Evolutionary conservation across 2,329 filamentous ascomycete species (phyloP), one percentile per base, ranked within the genome.

Genomic region (Aspergillus novofumigatus): DNA sequence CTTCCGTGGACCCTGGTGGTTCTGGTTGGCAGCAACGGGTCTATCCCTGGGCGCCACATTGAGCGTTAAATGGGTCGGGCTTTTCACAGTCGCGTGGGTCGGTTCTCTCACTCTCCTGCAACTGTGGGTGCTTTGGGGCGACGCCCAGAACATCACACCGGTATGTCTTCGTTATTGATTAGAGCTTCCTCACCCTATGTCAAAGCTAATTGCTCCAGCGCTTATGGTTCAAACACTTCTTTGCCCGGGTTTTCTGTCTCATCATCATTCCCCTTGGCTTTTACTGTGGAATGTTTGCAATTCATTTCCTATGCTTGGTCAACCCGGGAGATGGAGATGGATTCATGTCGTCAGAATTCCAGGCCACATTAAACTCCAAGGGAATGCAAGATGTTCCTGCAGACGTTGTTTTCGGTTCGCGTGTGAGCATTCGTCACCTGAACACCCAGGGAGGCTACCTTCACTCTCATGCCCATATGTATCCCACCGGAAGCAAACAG

Each of bases 261-360:
- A 92, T 99, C 64, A 80, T 96, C 65, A 90, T 99, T 64, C 94
- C 94, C 6, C 65, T 89, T 26, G 86, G 86, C 38, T 96, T 99
- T 78, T 99, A 99, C 80, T 88, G 97, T 81, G 88, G 85, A 69
- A 96, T 97, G 90, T 99, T 99, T 70, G 92, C 86, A 53, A 95
- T 99, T 68, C 94, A 99, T 80, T 99, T 99, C 77, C 66, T 92
- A 65, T 95, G 91, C 80, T 83, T 99, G 45, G 85, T 88, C 59
- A 99, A 99, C 77, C 94, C 94, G 28, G 94, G 94, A 59, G 94
- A 99, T 53, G 94, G 94, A 54, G 94, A 99, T 75, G 94, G 94
- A 55, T 99, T 99, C 81, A 99, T 99, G 94, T 97, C 92, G 71
- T 96, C 93, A 55, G 94, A 99, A 72, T 99, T 99, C 81, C 94